Base-by-base conservation (phyloP, 2,329 filamentous ascomycete species). In the Metarhizium humberi region DNA sequence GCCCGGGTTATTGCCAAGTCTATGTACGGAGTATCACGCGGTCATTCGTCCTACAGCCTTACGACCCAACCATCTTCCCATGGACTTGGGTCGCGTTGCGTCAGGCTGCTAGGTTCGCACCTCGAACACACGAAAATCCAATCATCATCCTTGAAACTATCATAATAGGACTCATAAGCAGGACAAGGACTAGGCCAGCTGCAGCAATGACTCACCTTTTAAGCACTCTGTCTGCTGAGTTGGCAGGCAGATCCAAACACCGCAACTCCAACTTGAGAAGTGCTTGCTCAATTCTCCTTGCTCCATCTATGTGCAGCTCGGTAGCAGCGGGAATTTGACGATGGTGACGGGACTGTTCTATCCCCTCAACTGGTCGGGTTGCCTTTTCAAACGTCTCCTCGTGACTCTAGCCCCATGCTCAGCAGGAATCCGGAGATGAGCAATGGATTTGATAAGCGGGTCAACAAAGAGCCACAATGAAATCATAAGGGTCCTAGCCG, bases 401-500 rank as follows among this genome's bases (percentile, higher is more conserved):
- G 50, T 51, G 50, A 16, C 25, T 25, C 32, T 36, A 40, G 8
- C 34, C 5, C 16, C n/a, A 18, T 25, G 13, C 16, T 3, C 14
- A 18, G 36, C 34, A 51, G 18, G 6, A 55, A 36, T 52, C 54
- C 52, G 54, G 56, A 56, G 52, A 55, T 55, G 55, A 54, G 40
- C 51, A 38, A 51, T 47, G 38, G 48, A 43, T 43, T 16, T 43
- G 47, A 49, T 50, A 25, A 47, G 56, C 49, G 56, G 56, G 49
- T 49, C 54, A 25, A 5, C 8, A 16, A 34, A n/a, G 49, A 53
- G 43, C 36, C 49, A 43, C 48, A 47, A 55, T 58, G 53, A 50
- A 55, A 54, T 59, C 57, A 55, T 54, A 54, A 54, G 51, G 57
- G 51, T 57, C 55, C 36, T 43, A 50, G 46, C 52, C 46, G 32